phyloP scores from a whole-genome alignment of 495 filamentous ascomycete genomes.

The Neurospora cerealis region DNA sequence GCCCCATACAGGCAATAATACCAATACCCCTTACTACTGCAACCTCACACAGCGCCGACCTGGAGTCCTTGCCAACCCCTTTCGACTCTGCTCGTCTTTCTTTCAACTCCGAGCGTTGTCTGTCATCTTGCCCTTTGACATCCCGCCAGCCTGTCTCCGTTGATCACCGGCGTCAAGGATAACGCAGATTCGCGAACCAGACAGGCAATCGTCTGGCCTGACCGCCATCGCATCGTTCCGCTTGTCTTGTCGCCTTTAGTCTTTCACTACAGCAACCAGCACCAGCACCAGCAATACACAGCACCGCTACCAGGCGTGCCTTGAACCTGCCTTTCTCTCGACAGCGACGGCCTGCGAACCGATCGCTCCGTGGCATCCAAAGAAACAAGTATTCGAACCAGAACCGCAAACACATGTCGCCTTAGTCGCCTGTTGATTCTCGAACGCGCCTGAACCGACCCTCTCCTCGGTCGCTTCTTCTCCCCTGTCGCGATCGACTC shows the following conservation, averaged over 20 bases:
- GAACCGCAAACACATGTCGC: slow-evolving; percentile 10
- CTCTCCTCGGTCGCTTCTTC: slow-evolving; percentile 1
- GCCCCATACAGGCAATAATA: not conserved
- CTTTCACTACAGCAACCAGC: not conserved
- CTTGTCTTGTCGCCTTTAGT: not conserved
- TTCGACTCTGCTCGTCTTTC: not conserved
- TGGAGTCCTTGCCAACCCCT: not conserved
- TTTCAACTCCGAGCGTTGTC: not conserved
- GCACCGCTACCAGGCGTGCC: not conserved
- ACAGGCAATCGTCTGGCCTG: not conserved
- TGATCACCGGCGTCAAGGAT: not conserved
- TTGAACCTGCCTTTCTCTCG: not conserved
- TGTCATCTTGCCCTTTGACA: not conserved
- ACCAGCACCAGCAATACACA: not conserved
- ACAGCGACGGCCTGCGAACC: not conserved
- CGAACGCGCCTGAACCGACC: slow-evolving; percentile 12
- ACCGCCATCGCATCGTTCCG: not conserved
- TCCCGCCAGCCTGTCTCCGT: not conserved
- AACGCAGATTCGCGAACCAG: not conserved
- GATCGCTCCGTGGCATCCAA: not conserved
- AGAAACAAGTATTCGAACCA: not conserved
- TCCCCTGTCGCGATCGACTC: not conserved
- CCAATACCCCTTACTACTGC: not conserved
- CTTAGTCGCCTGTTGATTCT: slow-evolving; percentile 4
- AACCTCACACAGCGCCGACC: not conserved